Evolutionary conservation across 345 rosid genomes (phyloP).

Genomic region (Carallia pectinifolia): DNA sequence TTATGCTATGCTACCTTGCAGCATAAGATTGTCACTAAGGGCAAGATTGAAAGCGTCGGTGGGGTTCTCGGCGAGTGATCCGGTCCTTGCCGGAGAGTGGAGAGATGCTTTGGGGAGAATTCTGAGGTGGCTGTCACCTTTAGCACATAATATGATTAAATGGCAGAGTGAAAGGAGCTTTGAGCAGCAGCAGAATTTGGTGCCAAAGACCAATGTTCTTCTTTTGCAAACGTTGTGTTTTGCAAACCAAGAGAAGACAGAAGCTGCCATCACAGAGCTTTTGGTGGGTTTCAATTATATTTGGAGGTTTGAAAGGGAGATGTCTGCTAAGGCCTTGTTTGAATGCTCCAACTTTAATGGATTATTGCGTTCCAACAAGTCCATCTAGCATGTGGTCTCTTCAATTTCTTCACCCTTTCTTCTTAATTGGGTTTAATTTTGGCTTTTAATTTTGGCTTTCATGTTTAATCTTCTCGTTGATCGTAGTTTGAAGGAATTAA

Average conservation of each 20-base stretch:
- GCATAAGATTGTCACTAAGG: slow-evolving; percentile 61
- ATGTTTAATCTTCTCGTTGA: slow-evolving; percentile 37
- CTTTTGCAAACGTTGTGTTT: slow-evolving; percentile 76
- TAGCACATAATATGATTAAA: slow-evolving; percentile 94
- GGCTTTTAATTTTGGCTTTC: slow-evolving; percentile 23
- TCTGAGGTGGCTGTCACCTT: slow-evolving; percentile 76
- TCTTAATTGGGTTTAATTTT: slow-evolving; percentile 11
- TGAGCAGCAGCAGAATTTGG: slow-evolving; percentile 71
- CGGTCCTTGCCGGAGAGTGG: slow-evolving; percentile 82
- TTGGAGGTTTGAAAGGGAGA: slow-evolving; percentile 97
- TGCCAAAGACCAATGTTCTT: slow-evolving; percentile 51
- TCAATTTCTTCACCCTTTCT: not conserved
- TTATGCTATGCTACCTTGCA: slow-evolving; percentile 77
- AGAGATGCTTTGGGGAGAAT: slow-evolving; percentile 71
- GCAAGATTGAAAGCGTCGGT: slow-evolving; percentile 62
- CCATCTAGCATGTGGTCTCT: slow-evolving; percentile 22
- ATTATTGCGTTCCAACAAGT: slow-evolving; percentile 33
- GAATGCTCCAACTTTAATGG: slow-evolving; percentile 49
- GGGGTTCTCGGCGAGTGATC: slow-evolving; percentile 69
- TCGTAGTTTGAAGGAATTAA: not conserved
- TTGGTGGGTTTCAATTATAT: slow-evolving; percentile 91
- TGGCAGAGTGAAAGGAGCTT: slow-evolving; percentile 98
- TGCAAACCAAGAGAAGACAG: slow-evolving; percentile 80
- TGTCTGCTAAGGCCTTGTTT: slow-evolving; percentile 83
- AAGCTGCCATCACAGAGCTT: slow-evolving; percentile 90